Conservation (phyloP, 1,139 yeast species). For the Candida tetrigidarum region DNA sequence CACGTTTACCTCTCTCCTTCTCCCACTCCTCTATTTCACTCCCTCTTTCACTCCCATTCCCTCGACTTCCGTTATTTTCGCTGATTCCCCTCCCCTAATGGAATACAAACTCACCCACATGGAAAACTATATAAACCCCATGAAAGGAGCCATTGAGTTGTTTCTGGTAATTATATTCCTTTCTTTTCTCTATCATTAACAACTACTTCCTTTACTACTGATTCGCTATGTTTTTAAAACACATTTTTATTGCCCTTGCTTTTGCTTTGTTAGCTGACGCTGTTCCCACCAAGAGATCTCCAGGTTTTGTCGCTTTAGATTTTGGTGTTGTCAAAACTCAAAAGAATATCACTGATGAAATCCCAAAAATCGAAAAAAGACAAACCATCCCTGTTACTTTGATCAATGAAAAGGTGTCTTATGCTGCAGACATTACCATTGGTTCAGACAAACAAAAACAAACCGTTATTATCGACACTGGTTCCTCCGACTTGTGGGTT, state of each 20-base stretch:
- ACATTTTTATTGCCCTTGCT: conserved; percentile 13
- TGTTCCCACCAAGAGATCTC: conserved; percentile 11
- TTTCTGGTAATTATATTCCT: background rate
- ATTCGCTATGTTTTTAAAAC: background rate
- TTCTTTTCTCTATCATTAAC: background rate
- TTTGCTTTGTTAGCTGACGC: conserved; percentile 16
- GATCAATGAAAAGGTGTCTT: conserved; percentile 11
- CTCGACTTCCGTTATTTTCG: too few species aligned
- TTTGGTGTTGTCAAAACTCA: conserved; percentile 12
- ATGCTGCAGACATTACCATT: conserved; percentile 12
- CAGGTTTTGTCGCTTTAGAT: conserved; percentile 16
- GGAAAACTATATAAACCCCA: too few species aligned
- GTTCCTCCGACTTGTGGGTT: conserved; percentile 37
- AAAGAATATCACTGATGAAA: conserved; percentile 27
- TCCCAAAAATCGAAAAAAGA: conserved; percentile 1
- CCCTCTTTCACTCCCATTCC: too few species aligned
- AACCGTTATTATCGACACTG: conserved; percentile 23
- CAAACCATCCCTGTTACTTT: conserved; percentile 11
- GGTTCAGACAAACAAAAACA: conserved; percentile 16
- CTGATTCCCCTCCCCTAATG: too few species aligned
- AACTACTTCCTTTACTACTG: background rate
- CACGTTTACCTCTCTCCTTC: too few species aligned
- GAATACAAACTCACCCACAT: too few species aligned
- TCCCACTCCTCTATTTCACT: too few species aligned
- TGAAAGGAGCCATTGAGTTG: background rate